Evolutionary conservation across 2,329 filamentous ascomycete genomes (phyloP).

Genomic region (Emericellopsis cladophorae): DNA sequence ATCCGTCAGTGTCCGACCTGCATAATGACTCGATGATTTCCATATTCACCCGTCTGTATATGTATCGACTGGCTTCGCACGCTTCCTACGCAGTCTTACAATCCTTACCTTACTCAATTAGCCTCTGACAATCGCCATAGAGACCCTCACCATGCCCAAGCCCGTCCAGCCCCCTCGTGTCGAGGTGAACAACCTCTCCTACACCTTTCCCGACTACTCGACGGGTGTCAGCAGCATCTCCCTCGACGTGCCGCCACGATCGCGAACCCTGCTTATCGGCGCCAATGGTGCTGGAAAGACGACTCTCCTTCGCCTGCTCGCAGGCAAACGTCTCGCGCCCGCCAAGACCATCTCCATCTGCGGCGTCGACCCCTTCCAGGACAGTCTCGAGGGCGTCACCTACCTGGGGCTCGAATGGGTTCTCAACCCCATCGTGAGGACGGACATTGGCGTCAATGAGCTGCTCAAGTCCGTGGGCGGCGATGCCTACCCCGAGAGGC

Average conservation of each 20-base stretch:
- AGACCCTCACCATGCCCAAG: constrained; percentile 11
- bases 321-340: constrained; percentile 88
- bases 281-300: constrained; percentile 98
- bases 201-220: constrained; percentile 77
- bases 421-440: constrained; percentile 88
- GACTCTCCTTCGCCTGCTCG: constrained; percentile 84
- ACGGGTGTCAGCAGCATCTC: constrained; percentile 64
- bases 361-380: constrained; percentile 83
- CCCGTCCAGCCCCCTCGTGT: constrained; percentile 43
- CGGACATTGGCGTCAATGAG: constrained; percentile 83
- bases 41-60: no score
- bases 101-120: background rate
- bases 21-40: no score
- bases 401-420: constrained; percentile 98
- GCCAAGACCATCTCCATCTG: constrained; percentile 60
- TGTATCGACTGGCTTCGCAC: no score
- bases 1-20: no score
- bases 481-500: constrained; percentile 64
- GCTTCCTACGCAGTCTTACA: no score
- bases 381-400: constrained; percentile 82
- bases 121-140: background rate
- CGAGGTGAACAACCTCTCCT: constrained; percentile 63
- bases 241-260: constrained; percentile 67
- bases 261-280: constrained; percentile 83
- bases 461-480: constrained; percentile 79